phyloP scores from a whole-genome alignment of 148 eudicot species.

The Mesembryanthemum crystallinum region DNA sequence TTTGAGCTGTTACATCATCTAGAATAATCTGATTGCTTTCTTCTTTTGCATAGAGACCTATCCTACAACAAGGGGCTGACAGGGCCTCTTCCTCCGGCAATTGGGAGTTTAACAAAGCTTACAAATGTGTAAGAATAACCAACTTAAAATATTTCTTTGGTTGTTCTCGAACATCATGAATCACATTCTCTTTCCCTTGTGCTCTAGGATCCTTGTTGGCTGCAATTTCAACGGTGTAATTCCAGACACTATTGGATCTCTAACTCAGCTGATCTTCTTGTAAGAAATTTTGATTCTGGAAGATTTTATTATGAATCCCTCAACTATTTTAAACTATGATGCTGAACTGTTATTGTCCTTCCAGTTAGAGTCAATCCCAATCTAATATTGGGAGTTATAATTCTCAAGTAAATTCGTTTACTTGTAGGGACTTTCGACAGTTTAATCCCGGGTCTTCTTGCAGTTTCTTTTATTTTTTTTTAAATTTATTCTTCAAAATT shows the following conservation, averaged over 20 bases:
- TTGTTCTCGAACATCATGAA: neutral
- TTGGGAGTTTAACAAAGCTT: constrained; percentile 54
- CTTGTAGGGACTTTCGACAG: too few species aligned
- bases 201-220: constrained; percentile 62
- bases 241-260: constrained; percentile 71
- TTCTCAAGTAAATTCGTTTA: neutral
- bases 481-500: too few species aligned
- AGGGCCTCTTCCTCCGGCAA: constrained; percentile 61
- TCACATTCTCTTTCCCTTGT: neutral
- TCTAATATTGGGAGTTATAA: neutral
- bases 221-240: constrained; percentile 68
- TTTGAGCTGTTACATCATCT: too few species aligned
- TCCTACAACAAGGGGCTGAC: constrained; percentile 67
- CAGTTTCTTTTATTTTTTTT: too few species aligned
- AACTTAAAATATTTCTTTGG: neutral
- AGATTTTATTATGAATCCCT: constrained; percentile 18
- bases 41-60: constrained; percentile 52
- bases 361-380: neutral
- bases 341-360: neutral
- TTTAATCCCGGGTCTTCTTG: too few species aligned
- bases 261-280: constrained; percentile 46
- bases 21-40: constrained; percentile 11
- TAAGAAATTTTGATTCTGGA: constrained; percentile 35
- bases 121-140: constrained; percentile 51
- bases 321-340: neutral